Percentiles rank a stretch among this genome's conserved stretches.
phyloP scores from a whole-genome alignment of 768 basidiomycete genomes.

The Mycena indigotica region DNA sequence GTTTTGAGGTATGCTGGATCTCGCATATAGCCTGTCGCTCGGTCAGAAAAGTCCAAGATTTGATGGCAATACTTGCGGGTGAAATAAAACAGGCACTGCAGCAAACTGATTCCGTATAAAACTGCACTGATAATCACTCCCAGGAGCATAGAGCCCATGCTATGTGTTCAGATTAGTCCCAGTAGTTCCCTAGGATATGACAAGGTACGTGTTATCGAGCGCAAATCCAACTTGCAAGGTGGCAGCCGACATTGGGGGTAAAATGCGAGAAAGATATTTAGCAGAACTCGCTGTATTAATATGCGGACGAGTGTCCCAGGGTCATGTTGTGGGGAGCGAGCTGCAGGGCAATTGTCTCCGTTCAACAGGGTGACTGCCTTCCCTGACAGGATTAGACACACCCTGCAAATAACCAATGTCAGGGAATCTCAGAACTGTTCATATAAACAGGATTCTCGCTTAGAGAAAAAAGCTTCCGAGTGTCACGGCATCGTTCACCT shows the following conservation, averaged over 20 bases:
- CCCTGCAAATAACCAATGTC: no score
- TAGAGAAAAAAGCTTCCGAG: no score
- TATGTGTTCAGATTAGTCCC: constrained; percentile 17
- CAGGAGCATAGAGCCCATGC: constrained; percentile 48
- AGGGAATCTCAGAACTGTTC: no score
- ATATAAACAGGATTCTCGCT: no score
- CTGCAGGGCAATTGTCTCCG: no score
- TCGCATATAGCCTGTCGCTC: constrained; percentile 34
- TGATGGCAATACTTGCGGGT: constrained; percentile 28
- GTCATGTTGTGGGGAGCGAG: no score
- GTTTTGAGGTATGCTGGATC: constrained; percentile 46
- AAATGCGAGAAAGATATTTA: neutral
- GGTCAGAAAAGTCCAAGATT: neutral
- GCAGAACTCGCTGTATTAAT: no score
- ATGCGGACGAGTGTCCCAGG: no score
- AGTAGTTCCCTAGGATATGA: neutral
- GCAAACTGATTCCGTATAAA: constrained; percentile 46
- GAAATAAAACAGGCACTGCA: constrained; percentile 54
- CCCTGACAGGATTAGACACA: no score
- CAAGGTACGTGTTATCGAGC: constrained; percentile 36
- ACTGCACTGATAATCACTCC: constrained; percentile 38
- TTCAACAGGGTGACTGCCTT: no score
- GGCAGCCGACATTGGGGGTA: constrained; percentile 24
- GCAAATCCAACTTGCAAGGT: constrained; percentile 31
- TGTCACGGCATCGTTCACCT: no score